Evolutionary conservation across 108 stramenopile genomes (phyloP), one percentile per base, ranked within the genome.

Genomic region (Cyclotella kingstonii): DNA sequence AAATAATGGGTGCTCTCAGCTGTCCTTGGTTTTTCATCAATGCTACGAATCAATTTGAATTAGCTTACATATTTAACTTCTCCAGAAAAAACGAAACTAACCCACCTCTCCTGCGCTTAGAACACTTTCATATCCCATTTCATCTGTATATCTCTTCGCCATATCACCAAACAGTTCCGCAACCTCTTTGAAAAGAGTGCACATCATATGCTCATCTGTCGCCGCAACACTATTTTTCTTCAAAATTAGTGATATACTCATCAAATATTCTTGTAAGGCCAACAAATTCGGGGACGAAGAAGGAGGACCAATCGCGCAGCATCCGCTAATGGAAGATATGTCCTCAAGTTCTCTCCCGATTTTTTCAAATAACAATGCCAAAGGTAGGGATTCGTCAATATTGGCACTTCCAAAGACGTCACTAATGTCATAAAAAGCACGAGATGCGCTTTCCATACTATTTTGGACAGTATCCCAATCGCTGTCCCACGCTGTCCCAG

Each of bases 181-280:
- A 46, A 76, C 75, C 63, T 76, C 75, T 22, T 63, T 62, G 59
- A 76, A 76, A 40, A 76, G 25, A 7, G 75, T 68, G 36, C 61
- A 63, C 75, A 76, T 76, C 66, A 76, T 76, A 59, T 76, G 75
- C 39, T 76, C 75, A 64, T 76, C 75, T 14, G 75, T 76, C 43
- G 66, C 54, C 41, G 75, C 75, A 25, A 76, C 75, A 22, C 60
- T 63, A 59, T 76, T 76, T 67, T 63, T 73, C 52, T 73, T 74
- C 66, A 73, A 63, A 41, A 78, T 73, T 8, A 26, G 61, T n/a
- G 72, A 68, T 15, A 78, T 50, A 2, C 54, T 34, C 38, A 50
- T 63, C 46, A 78, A 63, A 63, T 53, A 40, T 12, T 78, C 69
- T 39, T 74, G 66, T 15, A 74, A 54, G 5, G 66, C 66, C 42